Conservation (phyloP, 2,329 filamentous ascomycete species). For the Trichoderma koningiopsis region DNA sequence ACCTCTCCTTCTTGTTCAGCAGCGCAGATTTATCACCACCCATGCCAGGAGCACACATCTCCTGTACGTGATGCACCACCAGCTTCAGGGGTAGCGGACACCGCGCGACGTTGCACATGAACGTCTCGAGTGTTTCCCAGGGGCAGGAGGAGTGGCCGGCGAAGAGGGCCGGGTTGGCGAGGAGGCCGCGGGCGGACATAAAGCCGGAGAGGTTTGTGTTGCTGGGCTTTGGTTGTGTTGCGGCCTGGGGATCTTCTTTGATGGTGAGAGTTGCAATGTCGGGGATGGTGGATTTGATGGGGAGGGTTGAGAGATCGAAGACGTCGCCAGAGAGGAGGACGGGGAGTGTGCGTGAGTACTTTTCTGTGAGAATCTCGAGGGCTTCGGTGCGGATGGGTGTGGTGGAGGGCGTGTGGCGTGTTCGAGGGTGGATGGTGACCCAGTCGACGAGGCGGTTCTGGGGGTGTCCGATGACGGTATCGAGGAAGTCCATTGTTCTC, state of each 20-base stretch:
- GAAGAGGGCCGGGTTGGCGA: conserved; percentile 69
- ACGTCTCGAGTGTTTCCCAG: conserved; percentile 63
- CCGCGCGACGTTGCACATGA: conserved; percentile 60
- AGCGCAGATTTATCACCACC: conserved; percentile 54
- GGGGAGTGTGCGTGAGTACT: conserved; percentile 58
- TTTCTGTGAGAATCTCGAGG: conserved; percentile 56
- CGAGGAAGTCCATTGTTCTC: conserved; percentile 63
- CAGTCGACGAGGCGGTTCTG: conserved; percentile 62
- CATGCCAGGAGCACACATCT: conserved; percentile 66
- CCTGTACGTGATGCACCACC: conserved; percentile 64
- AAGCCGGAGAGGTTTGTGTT: conserved; percentile 60
- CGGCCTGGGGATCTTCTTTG: conserved; percentile 27
- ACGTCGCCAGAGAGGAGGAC: conserved; percentile 71
- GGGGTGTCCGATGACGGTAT: conserved; percentile 59
- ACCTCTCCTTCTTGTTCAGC: conserved; percentile 59
- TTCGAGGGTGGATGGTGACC: conserved; percentile 71
- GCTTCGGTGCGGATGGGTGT: conserved; percentile 64
- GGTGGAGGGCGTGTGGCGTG: conserved; percentile 60
- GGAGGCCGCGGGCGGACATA: conserved; percentile 70
- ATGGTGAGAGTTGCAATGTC: conserved; percentile 38
- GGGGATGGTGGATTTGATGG: conserved; percentile 41
- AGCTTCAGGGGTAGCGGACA: conserved; percentile 65
- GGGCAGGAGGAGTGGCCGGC: conserved; percentile 58
- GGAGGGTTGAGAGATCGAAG: conserved; percentile 57
- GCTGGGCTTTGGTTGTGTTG: conserved; percentile 34